Percentiles rank a stretch among this genome's conserved stretches.
Evolutionary conservation across 208 protist species (phyloP).

Genomic region (Trypanosomatidae sp.): DNA sequence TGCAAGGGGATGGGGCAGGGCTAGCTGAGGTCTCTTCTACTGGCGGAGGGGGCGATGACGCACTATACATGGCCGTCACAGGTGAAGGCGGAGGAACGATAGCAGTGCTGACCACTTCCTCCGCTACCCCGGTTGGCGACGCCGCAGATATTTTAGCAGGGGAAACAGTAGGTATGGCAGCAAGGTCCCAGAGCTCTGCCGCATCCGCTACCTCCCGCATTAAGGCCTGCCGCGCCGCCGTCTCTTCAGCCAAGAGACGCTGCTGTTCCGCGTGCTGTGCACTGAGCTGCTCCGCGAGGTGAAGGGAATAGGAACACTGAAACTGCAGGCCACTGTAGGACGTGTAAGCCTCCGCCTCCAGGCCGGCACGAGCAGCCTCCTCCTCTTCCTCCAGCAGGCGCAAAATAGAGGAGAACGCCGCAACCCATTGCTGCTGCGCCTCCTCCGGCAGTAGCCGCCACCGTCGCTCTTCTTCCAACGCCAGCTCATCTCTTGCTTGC

Average conservation of each 20-base stretch:
- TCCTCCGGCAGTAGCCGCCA: conserved; percentile 11
- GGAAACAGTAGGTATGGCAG: neutral
- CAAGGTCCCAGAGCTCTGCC: conserved; percentile 1
- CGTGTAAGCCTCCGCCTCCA: conserved; percentile 54
- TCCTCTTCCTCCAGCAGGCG: conserved; percentile 43
- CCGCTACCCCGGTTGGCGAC: neutral
- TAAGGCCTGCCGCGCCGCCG: conserved; percentile 9
- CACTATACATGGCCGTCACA: neutral
- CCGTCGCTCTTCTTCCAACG: conserved; percentile 4
- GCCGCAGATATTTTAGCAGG: neutral
- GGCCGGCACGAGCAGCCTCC: conserved; percentile 34
- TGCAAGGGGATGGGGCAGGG: neutral
- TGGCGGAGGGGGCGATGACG: neutral
- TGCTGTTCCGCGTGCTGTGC: conserved; percentile 18
- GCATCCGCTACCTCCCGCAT: conserved; percentile 9
- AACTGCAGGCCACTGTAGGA: conserved; percentile 45
- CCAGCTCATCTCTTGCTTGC: conserved; percentile 19
- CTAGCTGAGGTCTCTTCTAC: neutral
- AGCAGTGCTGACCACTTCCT: neutral
- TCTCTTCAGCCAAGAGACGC: conserved; percentile 30
- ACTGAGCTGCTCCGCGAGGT: conserved; percentile 11
- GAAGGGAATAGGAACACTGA: conserved; percentile 23
- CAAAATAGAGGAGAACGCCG: conserved; percentile 16
- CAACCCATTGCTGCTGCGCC: conserved; percentile 16
- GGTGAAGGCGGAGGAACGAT: neutral